These are phyloP conservation scores for Achlya hypogyna DNA, from an alignment of 352 stramenopile genomes.

Conservation along the genomic window DNA sequence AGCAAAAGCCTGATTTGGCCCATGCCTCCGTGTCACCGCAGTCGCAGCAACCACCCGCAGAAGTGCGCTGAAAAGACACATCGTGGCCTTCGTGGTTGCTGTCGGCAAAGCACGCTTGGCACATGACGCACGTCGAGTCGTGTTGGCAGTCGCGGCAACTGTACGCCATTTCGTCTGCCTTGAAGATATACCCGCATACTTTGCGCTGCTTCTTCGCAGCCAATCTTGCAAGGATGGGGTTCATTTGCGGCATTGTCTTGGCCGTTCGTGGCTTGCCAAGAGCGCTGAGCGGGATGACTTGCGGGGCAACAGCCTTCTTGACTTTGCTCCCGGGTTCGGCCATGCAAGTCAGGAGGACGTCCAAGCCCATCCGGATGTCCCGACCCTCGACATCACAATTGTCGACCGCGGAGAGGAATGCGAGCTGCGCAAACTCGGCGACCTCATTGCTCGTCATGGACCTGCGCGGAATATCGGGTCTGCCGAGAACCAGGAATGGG, in stretches of 20 bases:
- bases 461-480: not conserved
- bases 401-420: conserved; percentile 1
- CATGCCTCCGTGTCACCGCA: conserved; percentile 73
- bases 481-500: conserved; percentile 1
- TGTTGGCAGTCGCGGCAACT: conserved; percentile 82
- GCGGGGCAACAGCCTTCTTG: conserved; percentile 2
- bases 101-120: conserved; percentile 76
- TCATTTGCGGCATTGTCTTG: not conserved
- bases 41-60: conserved; percentile 77
- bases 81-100: conserved; percentile 63
- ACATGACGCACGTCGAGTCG: conserved; percentile 79
- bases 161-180: conserved; percentile 79
- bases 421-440: conserved; percentile 15
- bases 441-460: not conserved
- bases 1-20: conserved; percentile 56
- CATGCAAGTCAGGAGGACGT: conserved; percentile 17
- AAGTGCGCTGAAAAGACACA: conserved; percentile 82
- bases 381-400: not conserved
- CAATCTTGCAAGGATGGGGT: conserved; percentile 11
- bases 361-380: conserved; percentile 1
- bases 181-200: conserved; percentile 77
- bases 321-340: conserved; percentile 8
- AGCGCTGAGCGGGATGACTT: not conserved
- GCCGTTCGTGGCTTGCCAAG: not conserved
- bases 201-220: conserved; percentile 18